Base-by-base conservation (phyloP, 257 asterid genomes). In the Nicotiana otophora region DNA sequence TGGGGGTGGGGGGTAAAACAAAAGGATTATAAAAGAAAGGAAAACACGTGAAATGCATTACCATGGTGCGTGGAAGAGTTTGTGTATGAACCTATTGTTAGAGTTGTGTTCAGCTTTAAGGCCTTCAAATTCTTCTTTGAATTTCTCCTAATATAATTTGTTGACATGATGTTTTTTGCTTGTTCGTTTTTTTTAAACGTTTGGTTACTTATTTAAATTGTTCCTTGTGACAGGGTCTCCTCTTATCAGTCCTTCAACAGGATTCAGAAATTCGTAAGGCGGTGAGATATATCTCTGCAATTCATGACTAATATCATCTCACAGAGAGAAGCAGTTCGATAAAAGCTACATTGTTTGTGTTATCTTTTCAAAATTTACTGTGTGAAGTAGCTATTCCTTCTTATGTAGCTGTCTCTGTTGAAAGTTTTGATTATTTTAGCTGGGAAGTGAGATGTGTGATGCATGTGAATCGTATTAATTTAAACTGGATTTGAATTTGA, bases 221-320 rank as follows among this genome's bases (percentile, higher is more conserved):
- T 64, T 66, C 31, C 26, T 66, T 87, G 54, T 88, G 88, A 90
- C 92, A 96, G 99, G 98, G 97, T 83, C 90, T 92, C 78, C 88
- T 94, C 83, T 88, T 92, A 75, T 94, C 98, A 62, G 87, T 96
- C 84, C 98, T 96, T 86, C 98, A 91, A 87, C 98, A 93, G 90
- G 97, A 91, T 85, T 87, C 97, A 84, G 98, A 94, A 89, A 87
- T 89, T 82, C 98, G 98, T 62, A 75, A 93, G 80, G 99, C 99
- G 90, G 99, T 96, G 87, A 91, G 95, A 84, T 48, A 60, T 83
- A 16, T 80, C 86, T 81, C 34, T 46, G 17, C 60, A 54, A 31
- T n/a, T 36, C 69, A 39, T 20, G 66, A 75, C 83, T 84, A 82
- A 55, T 79, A 67, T 78, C 75, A 83, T 36, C 30, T 51, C 55